Base-by-base conservation (phyloP, 345 rosid species). In the Viola odorata region DNA sequence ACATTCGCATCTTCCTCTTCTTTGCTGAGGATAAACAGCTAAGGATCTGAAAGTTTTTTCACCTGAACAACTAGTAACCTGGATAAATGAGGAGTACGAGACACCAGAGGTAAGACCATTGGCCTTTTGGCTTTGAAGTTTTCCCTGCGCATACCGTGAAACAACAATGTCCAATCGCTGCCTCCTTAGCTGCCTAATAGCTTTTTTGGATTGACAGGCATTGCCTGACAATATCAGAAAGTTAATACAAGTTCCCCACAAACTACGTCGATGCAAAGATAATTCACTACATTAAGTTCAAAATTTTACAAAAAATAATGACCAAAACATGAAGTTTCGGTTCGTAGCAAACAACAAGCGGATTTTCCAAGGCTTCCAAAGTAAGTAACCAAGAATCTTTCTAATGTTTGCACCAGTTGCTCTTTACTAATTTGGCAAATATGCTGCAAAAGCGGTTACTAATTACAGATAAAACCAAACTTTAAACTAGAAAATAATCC, bases 201-300 rank as follows among this genome's bases (percentile, higher is more conserved):
- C 65, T 69, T 60, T 64, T 59, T 76, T 77, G 55, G 62, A 69
- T 52, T 66, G 68, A 74, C 53, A 62, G 52, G 37, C 56, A 42
- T 72, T 80, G 54, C 88, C 94, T 89, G 80, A 47, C 58, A 39
- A 64, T 36, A 49, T 49, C 49, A 57, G 39, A 64, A 50, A 69
- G 49, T 65, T 13, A 58, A 17, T 50, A 61, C 42, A 45, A 14
- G 44, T 23, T 45, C 9, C 17, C 16, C 41, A 32, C 48, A 60
- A 57, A 57, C 41, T n/a, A 60, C 23, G 41, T 17, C 53, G 56
- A 54, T n/a, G 44, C 51, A 41, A 38, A 45, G 37, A 60, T 41
- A 47, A 41, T 47, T 55, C 50, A 47, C 4, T 15, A 5, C 38
- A 55, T 37, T 15, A 45, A 7, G 13, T 4, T 47, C 7, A 6